A percentile compares a stretch with the other conserved stretches of the same genome.
Evolutionary conservation across 2,329 filamentous ascomycete genomes (phyloP).

Genomic region (Microsporum ferrugineum): DNA sequence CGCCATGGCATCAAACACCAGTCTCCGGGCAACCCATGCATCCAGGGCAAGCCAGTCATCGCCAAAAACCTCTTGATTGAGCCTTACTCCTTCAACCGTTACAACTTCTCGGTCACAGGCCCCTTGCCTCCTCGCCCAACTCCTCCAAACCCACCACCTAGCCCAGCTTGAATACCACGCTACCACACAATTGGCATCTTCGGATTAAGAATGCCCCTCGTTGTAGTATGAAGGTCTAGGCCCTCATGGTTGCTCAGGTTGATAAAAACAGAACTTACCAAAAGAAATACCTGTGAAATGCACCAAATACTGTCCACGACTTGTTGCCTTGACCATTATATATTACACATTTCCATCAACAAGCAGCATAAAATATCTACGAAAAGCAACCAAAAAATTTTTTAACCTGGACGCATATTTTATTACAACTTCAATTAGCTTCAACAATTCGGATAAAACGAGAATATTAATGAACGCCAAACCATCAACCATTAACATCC

Average conservation of each 20-base stretch:
- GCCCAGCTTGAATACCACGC: slow-evolving; percentile 21
- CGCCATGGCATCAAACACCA: neutral
- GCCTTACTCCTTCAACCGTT: neutral
- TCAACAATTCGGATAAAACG: neutral
- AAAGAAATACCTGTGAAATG: neutral
- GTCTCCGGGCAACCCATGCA: neutral
- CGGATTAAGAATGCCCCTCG: neutral
- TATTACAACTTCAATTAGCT: neutral
- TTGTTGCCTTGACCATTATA: neutral
- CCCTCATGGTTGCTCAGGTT: neutral
- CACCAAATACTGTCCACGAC: neutral
- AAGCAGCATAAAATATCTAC: neutral
- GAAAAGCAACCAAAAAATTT: neutral
- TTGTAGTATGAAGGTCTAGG: neutral
- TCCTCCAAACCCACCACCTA: slow-evolving; percentile 32
- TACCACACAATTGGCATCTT: neutral
- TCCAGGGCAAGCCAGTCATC: neutral
- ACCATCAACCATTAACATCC: neutral
- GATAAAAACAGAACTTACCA: neutral
- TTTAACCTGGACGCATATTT: neutral
- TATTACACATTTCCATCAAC: neutral
- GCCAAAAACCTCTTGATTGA: neutral
- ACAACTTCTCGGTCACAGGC: slow-evolving; percentile 10
- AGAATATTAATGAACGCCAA: neutral
- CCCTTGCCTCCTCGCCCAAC: slow-evolving; percentile 26